Evolutionary conservation across 768 basidiomycete genomes (phyloP), one percentile per base, ranked within the genome.

Genomic region (Suillus lakei): DNA sequence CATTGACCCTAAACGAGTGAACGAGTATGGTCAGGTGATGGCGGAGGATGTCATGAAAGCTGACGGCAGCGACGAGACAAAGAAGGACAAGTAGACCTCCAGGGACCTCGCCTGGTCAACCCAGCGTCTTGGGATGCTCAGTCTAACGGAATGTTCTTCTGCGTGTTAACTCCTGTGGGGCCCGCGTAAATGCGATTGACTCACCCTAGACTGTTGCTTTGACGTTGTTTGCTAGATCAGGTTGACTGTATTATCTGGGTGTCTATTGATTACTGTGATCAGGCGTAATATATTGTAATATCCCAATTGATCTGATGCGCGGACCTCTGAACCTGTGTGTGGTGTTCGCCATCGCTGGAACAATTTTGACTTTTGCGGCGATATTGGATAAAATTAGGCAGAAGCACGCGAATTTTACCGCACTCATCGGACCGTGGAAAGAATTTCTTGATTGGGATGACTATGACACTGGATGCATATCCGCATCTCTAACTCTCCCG

Each of bases 21-120:
- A 99, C 79, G 97, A 99, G 82, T 98, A 94, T 76, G 96, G 96
- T 51, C 93, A 97, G 78, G 91, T 95, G 69, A 77, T 91, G 79
- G 79, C 74, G 39, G 77, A 79, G 53, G 88, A 86, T 73, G 78
- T 71, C 61, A 76, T 75, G 64, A 78, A 65, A 41, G 80, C 73
- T 66, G 80, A 82, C 76, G 74, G 69, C 77, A 75, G 72, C 38
- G 73, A 66, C 12, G 85, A 88, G 75, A 82, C 82, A 67, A 89
- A 86, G 83, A 89, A 89, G 80, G 81, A 84, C 68, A 79, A 81
- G 79, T 86, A 78, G 62, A 60, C 16, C 32, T 30, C 30, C n/a
- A 15, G 13, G 32, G n/a, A 36, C 32, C n/a, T 16, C 15, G 56
- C 23, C 26, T 26, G 38, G 16, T 39, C 38, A 39, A 39, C 4